Evolutionary conservation across 306 rosid genomes (phyloP).

Genomic region (Amphicarpaea edgeworthii): DNA sequence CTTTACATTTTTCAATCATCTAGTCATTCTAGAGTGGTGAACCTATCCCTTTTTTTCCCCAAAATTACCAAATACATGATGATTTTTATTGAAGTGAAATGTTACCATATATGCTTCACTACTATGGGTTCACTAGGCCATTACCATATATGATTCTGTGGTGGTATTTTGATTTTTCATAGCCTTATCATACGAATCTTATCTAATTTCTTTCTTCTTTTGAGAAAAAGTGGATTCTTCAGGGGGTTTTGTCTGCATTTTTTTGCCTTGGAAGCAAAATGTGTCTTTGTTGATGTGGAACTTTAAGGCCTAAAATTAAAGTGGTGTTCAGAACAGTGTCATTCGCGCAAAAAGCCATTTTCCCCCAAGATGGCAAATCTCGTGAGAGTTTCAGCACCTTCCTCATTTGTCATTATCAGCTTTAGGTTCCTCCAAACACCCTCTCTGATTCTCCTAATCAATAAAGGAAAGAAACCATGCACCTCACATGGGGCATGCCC

Average conservation of each 20-base stretch:
- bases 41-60: constrained; percentile 31
- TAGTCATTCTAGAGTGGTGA: constrained; percentile 21
- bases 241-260: neutral
- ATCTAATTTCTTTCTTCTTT: constrained; percentile 1
- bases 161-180: constrained; percentile 27
- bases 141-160: constrained; percentile 20
- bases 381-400: constrained; percentile 33
- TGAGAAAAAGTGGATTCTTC: constrained; percentile 28
- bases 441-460: constrained; percentile 24
- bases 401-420: constrained; percentile 35
- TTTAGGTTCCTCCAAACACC: constrained; percentile 15
- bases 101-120: constrained; percentile 10
- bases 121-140: constrained; percentile 11
- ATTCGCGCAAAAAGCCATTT: constrained; percentile 18
- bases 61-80: constrained; percentile 28
- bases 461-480: constrained; percentile 17
- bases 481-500: constrained; percentile 39
- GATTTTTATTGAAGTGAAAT: constrained; percentile 19
- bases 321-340: constrained; percentile 3
- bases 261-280: constrained; percentile 32
- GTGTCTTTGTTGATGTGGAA: constrained; percentile 5
- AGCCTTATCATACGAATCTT: neutral
- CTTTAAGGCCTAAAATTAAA: constrained; percentile 21
- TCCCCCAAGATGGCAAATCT: constrained; percentile 6
- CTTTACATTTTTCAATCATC: constrained; percentile 14